Evolutionary conservation across 495 filamentous ascomycete species (phyloP), one percentile per base, ranked within the genome.

Genomic region (Letharia columbiana): DNA sequence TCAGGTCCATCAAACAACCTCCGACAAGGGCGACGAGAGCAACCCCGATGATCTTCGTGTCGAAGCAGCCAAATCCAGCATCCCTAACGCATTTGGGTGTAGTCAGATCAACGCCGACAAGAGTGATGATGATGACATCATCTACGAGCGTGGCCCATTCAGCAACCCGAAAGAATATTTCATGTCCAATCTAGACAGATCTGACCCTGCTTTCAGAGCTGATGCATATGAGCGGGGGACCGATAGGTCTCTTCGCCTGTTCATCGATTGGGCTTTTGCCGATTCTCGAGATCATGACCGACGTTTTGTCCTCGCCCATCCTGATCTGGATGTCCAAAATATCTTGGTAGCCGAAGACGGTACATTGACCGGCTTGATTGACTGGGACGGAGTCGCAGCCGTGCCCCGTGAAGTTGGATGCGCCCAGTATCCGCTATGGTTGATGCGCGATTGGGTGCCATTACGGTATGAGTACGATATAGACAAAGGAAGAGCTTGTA

Each of bases 361-460:
- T 58, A 75, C 79, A 50, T 80, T 71, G n/a, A 68, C 63, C 5
- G 78, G 73, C 7, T 66, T 80, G 52, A 76, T 81, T n/a, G 80
- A 80, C 64, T 80, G 78, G 79, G 79, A 81, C 58, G 67, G 69
- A 15, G 72, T 70, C 33, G 33, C 23, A 18, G 52, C 45, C 2
- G 17, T 69, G 6, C 76, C 78, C 41, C 73, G 71, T 18, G 68
- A 56, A 33, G 39, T 80, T 4, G 73, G 73, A 3, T 69, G 70
- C 63, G 65, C 66, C 15, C 35, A 65, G 33, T 72, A 73, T 64
- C 75, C 76, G 1, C 58, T 69, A 5, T 79, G 74, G 71, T 70
- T 79, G 39, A 74, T 69, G 13, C 63, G 70, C 12, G 75, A 78
- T 52, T 76, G 72, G 72, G 69, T 63, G 39, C 74, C 75, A 1